Conservation (phyloP, 1,284 basidiomycete genomes). For the Boletus sp. region DNA sequence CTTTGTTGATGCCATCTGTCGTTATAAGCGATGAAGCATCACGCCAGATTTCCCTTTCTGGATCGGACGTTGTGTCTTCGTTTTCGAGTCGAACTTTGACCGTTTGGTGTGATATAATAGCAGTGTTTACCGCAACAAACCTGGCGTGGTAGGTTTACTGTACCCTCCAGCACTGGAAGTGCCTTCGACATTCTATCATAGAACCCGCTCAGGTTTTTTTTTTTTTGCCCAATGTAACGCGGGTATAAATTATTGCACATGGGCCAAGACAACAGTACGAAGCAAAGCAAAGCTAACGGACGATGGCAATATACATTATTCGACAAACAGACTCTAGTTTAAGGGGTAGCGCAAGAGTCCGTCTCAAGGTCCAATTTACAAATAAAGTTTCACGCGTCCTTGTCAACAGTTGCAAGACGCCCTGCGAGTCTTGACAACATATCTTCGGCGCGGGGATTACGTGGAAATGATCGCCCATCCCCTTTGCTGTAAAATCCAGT, state of each 20-base stretch:
- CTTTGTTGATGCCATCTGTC: too few relatives aligned
- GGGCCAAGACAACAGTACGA: constrained; percentile 10
- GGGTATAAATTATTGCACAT: constrained; percentile 4
- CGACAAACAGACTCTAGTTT: constrained; percentile 3
- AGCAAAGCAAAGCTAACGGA: constrained; percentile 10
- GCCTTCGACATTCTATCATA: too few relatives aligned
- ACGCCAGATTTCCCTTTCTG: too few relatives aligned
- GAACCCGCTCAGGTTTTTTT: too few relatives aligned
- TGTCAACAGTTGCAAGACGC: constrained; percentile 55
- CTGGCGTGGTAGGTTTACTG: too few relatives aligned
- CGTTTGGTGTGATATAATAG: too few relatives aligned
- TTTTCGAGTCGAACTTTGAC: too few relatives aligned
- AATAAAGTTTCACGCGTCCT: constrained; percentile 32
- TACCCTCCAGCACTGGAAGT: too few relatives aligned
- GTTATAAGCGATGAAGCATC: too few relatives aligned
- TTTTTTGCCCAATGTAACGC: not conserved
- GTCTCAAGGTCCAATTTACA: not conserved
- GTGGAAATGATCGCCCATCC: constrained; percentile 61
- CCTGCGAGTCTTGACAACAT: constrained; percentile 58
- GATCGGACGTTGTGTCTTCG: too few relatives aligned
- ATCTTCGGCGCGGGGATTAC: constrained; percentile 61
- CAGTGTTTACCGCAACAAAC: too few relatives aligned
- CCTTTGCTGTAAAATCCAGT: constrained; percentile 44
- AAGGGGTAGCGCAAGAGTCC: not conserved
- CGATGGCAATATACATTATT: constrained; percentile 12